Base-by-base conservation (phyloP, 257 asterid species). In the Lithospermum erythrorhizon region DNA sequence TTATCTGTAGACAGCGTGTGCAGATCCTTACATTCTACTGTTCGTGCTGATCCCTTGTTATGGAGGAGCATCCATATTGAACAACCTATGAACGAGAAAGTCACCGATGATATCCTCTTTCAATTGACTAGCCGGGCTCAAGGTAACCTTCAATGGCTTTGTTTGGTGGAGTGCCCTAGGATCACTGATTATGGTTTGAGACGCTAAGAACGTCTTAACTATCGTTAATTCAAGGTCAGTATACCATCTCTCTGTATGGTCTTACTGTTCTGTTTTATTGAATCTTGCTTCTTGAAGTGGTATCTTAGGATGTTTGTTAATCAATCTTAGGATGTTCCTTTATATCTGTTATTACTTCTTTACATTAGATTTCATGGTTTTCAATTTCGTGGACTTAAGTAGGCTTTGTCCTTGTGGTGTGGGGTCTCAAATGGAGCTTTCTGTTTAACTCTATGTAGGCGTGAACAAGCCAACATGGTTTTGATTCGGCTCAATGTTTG, bases 1-100 rank as follows among this genome's bases (percentile, higher is more conserved):
- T 80, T 89, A 19, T 68, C 88, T 23, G 67, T 87, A 21, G 94
- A 83, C 78, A 65, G 74, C 66, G 95, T 87, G 65, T 89, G 94
- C 81, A 87, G 75, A 71, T 54, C 85, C 1, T 58, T 89, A 68
- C 66, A 79, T 1, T 79, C 79, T 56, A 81, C 81, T 4, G 93
- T 89, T 61, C 84, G 19, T 21, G 73, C 66, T 30, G 90, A 89
- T 61, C 81, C 94, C 27, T 85, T 76, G 71, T 67, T 86, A 32
- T 89, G 97, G 97, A 80, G 80, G 61, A 76, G 72, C 55, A 56
- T 89, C 71, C 64, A 70, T 47, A 74, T 86, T 57, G 78, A 71
- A 47, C 53, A 25, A 69, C 79, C 82, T 11, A 61, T 78, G 71
- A 63, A 71, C 63, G 16, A 23, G 47, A 73, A 65, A 64, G 68